Evolutionary conservation across 768 basidiomycete genomes (phyloP), one percentile per base, ranked within the genome.

Genomic region (Chalciporus sphaerocephalus): DNA sequence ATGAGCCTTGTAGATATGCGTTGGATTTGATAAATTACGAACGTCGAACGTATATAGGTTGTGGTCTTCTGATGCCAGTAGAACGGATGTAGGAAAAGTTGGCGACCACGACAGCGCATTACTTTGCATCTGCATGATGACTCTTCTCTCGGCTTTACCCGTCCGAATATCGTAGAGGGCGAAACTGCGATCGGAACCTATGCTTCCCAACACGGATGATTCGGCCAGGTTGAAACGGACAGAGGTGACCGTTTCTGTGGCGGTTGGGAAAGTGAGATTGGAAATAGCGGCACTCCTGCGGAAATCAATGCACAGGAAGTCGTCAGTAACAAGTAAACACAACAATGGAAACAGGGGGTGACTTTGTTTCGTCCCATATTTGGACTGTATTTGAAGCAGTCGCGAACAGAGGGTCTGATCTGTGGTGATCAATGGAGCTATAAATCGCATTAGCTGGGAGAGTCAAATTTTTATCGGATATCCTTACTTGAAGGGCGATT

Each of bases 41-140:
- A 98, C 86, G 60, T 99, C 96, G 65, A 96, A 99, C 0, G 96
- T 97, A 66, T 98, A 98, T 20, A 98, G 75, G 58, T 97, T 96
- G 70, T 98, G 94, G 60, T 98, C 95, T 72, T 98, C 96, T 0
- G 94, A 97, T n/a, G 91, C 96, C 6, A 98, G 79, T 7, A 99
- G 79, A 30, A 97, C 70, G 4, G 85, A 74, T 0, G 94, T 97
- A 3, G 96, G 96, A 60, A 93, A 85, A 0, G 92, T 95, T 0
- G 96, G 96, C 22, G 92, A 97, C 94, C 94, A 99, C 12, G 92
- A 78, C 1, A 99, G 74, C 7, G 87, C 76, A 56, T 98, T 98
- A 55, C 83, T 83, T 56, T 81, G 84, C 84, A 97, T 92, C 80
- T 89, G 84, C 91, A 98, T 94, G 44, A 96, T 74, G 5, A 94